Base-by-base conservation (phyloP, 208 protist species). In the Trypanosoma avium region DNA sequence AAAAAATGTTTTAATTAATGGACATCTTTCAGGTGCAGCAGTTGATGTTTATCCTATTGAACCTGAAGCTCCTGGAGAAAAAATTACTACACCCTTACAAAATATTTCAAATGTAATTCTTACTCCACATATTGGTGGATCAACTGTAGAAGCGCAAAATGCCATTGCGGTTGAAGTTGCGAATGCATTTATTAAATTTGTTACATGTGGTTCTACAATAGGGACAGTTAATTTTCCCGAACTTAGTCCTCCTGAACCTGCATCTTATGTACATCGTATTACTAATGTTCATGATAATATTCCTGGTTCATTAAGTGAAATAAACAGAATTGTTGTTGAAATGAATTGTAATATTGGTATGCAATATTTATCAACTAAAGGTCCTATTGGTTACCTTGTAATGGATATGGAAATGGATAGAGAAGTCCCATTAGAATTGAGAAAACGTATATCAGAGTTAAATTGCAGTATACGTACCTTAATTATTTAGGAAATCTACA, bases 1-100 rank as follows among this genome's bases (percentile, higher is more conserved):
- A 12, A 84, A 80, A 4, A 61, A 61, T 8, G 88, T 83, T 0
- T 70, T 98, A 8, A 68, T 71, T 3, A 67, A 57, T 4, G 94
- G 87, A 9, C 82, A 95, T 67, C 68, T 98, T 2, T 77, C 73
- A 24, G 94, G 95, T 42, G 83, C 86, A 9, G 92, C 89, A 29
- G 75, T 98, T 15, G 96, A 98, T 73, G 97, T 98, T 4, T 98
- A 90, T 66, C 94, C 95, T 22, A 76, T 53, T 29, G 97, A 98
- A 61, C 95, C 96, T 17, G 75, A 65, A 12, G 65, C 56, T 17
- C 64, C 79, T 26, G 74, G 73, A 47, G 79, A 84, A 57, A 32
- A 58, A n/a, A 54, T 88, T 47, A 67, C 61, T 19, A 90, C 77
- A 1, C 81, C 80, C 6, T 76, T 98, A 13, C 87, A 90, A 54